Base-by-base conservation (phyloP, 202 grass and related monocot genomes). In the Hordeum pubiflorum region DNA sequence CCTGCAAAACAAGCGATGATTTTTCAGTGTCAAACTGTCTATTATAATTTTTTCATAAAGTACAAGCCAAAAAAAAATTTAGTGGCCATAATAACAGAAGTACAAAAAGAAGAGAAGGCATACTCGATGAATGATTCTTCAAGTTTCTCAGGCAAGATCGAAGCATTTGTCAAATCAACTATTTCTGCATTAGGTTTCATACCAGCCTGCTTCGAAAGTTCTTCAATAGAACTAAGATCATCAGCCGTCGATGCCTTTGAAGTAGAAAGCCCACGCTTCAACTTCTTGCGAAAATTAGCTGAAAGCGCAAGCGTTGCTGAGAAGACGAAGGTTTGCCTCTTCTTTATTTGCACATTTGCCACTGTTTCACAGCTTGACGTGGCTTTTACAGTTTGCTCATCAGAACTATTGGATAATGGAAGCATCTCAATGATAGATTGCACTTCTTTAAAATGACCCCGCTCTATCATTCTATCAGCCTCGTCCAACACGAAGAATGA, bases 401-500 rank as follows among this genome's bases (percentile, higher is more conserved):
- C 77, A 77, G 82, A 91, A 65, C 73, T 78, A 77, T 74, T 78
- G 72, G 62, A 76, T 39, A 86, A 36, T 22, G 96, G 92, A 40
- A 98, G 82, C 86, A 95, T 91, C 64, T 98, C 96, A 66, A 95
- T 93, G 63, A 98, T 95, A 84, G 90, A 98, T 79, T 95, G 96
- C 63, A 98, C 78, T 79, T 98, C 96, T 72, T 91, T 80, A 75
- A 95, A 95, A 82, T 98, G 96, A 15, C 96, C 96, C 22, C 74
- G 68, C 76, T 98, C 96, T 52, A 93, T 91, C 92, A 98, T 98
- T 89, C 96, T 91, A 84, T 98, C 96, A 93, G 96, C 96, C 74
- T 98, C 96, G 85, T 95, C 96, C 88, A 98, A 75, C 68, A 95
- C 85, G 22, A 98, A 98, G 87, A 98, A 98, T 56, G 96, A 98